A percentile compares a stretch with the other conserved stretches of the same genome.
phyloP scores from a whole-genome alignment of 163 green algal genomes.

The Scenedesmus sp. region DNA sequence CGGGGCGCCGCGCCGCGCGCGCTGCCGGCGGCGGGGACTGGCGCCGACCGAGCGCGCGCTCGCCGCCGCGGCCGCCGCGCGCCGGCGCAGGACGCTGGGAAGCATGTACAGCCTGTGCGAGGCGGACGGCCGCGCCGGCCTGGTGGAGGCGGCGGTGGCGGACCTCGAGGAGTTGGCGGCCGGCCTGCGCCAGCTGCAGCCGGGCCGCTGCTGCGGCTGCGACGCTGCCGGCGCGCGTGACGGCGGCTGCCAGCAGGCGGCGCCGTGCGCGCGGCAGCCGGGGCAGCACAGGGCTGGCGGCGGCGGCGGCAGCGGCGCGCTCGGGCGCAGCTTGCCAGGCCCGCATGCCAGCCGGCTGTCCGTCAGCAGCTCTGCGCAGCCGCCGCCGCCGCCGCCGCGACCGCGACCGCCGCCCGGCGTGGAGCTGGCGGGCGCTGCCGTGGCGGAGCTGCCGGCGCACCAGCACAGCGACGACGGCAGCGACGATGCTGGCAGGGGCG shows the following conservation, averaged over 20 bases:
- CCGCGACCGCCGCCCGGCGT: background rate
- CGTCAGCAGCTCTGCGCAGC: background rate
- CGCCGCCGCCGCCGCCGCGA: background rate
- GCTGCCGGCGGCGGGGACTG: too few relatives aligned
- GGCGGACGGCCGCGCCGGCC: background rate
- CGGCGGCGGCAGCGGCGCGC: background rate
- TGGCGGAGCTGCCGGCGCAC: background rate
- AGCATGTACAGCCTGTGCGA: constrained; percentile 30
- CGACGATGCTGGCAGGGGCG: background rate
- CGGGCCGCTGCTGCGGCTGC: constrained; percentile 5
- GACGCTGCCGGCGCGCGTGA: too few relatives aligned
- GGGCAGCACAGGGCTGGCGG: background rate
- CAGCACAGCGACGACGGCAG: background rate
- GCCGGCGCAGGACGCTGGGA: constrained; percentile 35
- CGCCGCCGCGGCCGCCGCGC: too few relatives aligned
- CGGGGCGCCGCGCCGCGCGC: too few relatives aligned
- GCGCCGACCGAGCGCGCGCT: too few relatives aligned
- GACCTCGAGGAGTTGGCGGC: constrained; percentile 21
- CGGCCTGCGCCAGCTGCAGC: too few relatives aligned
- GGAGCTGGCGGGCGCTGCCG: background rate
- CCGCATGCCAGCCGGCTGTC: background rate
- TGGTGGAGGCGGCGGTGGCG: background rate
- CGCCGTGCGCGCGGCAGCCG: background rate
- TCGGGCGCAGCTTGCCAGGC: background rate
- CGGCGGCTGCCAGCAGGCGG: too few relatives aligned